Evolutionary conservation across 805 yeast genomes (phyloP), one percentile per base, ranked within the genome.

Genomic region (Kodamaea fukazawae): DNA sequence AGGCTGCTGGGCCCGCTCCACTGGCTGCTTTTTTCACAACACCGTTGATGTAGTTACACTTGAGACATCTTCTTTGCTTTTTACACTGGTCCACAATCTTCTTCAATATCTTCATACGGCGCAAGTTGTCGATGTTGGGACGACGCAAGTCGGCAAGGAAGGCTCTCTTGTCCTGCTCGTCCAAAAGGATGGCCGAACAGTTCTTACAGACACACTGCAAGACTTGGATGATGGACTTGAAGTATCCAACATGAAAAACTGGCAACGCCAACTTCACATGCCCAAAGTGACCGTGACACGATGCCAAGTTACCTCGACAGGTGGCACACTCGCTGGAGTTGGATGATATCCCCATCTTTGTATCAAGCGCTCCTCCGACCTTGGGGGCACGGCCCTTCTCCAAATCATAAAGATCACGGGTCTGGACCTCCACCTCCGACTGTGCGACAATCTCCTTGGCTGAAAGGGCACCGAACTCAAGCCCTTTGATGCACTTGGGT

Each of bases 211-310:
- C 81, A 39, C 86, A 79, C 61, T 93, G 99, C 40, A 93, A 65
- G 29, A 93, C 89, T 55, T 81, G 84, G 48, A 93, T 85, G 15
- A 88, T 85, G 31, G 90, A 82, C 60, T 91, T 91, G 74, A 93
- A 93, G 61, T 90, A 93, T 13, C 99, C 99, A 34, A 93, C 93
- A 57, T 93, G 99, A 67, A 91, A 93, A 10, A 90, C 98, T 1
- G 99, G 99, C 32, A 93, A 70, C 0, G 98, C 96, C 38, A 93
- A 73, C 54, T 87, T 79, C 47, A 93, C 78, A 56, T 95, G 96
- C 30, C 99, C 99, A 61, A 93, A 93, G 67, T 93, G 99, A 43
- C 99, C 99, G 65, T 91, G 97, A 61, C 99, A 93, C 1, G 96
- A 78, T 0, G 96, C 96, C 48, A 93, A 67, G 50, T 81, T 80